Percentiles rank a stretch among this genome's conserved stretches.
These are phyloP conservation scores for Quercus tomentella DNA, from an alignment of 331 rosid genomes.

Conservation along the genomic window DNA sequence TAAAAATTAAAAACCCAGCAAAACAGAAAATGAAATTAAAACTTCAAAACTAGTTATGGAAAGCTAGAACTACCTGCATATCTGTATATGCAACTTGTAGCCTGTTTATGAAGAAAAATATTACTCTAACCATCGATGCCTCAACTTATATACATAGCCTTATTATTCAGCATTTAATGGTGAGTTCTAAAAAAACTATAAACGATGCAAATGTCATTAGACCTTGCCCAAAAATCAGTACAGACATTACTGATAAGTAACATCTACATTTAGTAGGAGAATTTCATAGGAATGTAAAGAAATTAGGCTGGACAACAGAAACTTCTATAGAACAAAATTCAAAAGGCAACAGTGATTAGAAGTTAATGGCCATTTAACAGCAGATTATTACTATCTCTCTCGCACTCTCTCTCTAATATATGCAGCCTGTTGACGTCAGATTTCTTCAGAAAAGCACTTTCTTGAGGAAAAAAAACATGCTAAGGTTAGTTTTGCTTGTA, in stretches of 20 bases:
- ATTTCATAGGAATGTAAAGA: neutral
- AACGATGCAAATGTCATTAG: neutral
- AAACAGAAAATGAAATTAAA: no score
- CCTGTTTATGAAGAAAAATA: neutral
- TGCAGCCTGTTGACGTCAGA: conserved; percentile 2
- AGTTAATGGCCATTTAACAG: neutral
- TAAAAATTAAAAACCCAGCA: no score
- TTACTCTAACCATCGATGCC: neutral
- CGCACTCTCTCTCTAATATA: conserved; percentile 1
- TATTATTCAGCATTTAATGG: neutral
- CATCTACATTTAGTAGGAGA: conserved; percentile 2
- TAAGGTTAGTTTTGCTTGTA: conserved; percentile 2
- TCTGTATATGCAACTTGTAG: no score
- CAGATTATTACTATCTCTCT: neutral
- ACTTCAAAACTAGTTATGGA: no score
- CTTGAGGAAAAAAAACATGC: conserved; percentile 2
- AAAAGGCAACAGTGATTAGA: neutral
- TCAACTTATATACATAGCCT: neutral
- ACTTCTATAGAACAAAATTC: neutral
- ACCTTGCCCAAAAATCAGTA: neutral
- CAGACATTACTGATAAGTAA: neutral
- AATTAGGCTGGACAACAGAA: neutral
- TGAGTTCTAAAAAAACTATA: neutral
- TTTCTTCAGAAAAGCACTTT: neutral
- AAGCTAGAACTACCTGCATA: no score